Percentiles rank a stretch among this genome's conserved stretches.
These are phyloP conservation scores for Trichoderma breve DNA, from an alignment of 2,329 filamentous ascomycete genomes.

Conservation along the genomic window DNA sequence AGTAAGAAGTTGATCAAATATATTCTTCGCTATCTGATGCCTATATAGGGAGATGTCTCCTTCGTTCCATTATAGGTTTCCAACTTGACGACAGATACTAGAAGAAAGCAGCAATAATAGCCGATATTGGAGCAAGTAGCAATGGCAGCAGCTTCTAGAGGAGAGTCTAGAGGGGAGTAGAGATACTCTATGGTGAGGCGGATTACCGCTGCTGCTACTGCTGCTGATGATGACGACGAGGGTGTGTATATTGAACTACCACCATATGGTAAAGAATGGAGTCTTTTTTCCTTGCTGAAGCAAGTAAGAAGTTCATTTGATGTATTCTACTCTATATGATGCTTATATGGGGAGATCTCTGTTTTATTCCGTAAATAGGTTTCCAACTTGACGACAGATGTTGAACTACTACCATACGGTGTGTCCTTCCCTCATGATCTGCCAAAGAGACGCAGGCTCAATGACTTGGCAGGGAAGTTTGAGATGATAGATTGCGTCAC, in stretches of 20 bases:
- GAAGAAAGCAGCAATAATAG: not conserved
- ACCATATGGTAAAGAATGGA: not conserved
- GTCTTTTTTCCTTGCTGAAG: too few species aligned
- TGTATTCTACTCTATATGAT: too few species aligned
- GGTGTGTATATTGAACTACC: too few species aligned
- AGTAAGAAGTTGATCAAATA: not conserved
- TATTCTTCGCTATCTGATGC: not conserved
- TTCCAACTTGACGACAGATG: not conserved
- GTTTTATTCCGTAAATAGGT: too few species aligned
- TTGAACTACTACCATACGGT: not conserved
- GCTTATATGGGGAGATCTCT: too few species aligned
- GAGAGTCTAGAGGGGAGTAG: too few species aligned
- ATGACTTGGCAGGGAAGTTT: slow-evolving; percentile 33
- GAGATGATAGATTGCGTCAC: slow-evolving; percentile 34
- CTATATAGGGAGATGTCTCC: not conserved
- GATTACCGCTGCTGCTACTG: too few species aligned
- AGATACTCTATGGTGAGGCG: too few species aligned
- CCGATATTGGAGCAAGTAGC: not conserved
- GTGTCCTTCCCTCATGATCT: slow-evolving; percentile 32
- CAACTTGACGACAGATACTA: not conserved
- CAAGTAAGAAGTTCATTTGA: too few species aligned
- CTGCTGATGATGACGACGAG: not conserved
- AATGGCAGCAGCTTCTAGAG: too few species aligned
- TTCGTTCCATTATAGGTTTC: not conserved
- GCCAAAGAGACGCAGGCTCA: slow-evolving; percentile 34